Conservation (phyloP, 495 filamentous ascomycete species). For the Haplographium delicatum region DNA sequence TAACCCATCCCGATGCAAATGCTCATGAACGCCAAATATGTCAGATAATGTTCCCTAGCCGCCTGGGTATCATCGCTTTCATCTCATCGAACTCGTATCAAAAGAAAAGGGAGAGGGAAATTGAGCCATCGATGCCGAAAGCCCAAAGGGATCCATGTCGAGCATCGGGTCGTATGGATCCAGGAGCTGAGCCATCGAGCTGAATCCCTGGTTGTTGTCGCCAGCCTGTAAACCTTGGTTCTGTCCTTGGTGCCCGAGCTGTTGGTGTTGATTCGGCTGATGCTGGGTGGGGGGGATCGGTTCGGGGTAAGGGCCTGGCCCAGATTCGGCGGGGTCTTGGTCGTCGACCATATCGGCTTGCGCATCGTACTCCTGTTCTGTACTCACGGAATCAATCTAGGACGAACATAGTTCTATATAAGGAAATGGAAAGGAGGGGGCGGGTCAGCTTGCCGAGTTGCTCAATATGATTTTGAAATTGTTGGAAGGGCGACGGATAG, state of each 20-base stretch:
- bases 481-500: slow-evolving; percentile 63
- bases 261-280: slow-evolving; percentile 18
- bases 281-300: slow-evolving; percentile 41
- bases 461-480: slow-evolving; percentile 91
- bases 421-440: slow-evolving; percentile 37
- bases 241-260: slow-evolving; percentile 17
- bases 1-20: not conserved
- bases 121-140: slow-evolving; percentile 90
- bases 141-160: slow-evolving; percentile 85
- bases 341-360: slow-evolving; percentile 94
- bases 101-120: slow-evolving; percentile 88
- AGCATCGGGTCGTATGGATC: slow-evolving; percentile 78
- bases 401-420: slow-evolving; percentile 70
- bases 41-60: slow-evolving; percentile 3
- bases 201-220: slow-evolving; percentile 26
- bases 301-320: slow-evolving; percentile 62
- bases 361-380: slow-evolving; percentile 99
- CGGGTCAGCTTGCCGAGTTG: slow-evolving; percentile 90
- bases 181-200: slow-evolving; percentile 59
- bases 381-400: slow-evolving; percentile 73
- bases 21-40: slow-evolving; percentile 1
- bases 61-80: slow-evolving; percentile 25
- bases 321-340: slow-evolving; percentile 61
- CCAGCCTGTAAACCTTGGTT: slow-evolving; percentile 9
- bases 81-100: slow-evolving; percentile 59